These are phyloP conservation scores for Monsonia emarginata DNA, from an alignment of 441 rosid genomes.

Conservation along the genomic window DNA sequence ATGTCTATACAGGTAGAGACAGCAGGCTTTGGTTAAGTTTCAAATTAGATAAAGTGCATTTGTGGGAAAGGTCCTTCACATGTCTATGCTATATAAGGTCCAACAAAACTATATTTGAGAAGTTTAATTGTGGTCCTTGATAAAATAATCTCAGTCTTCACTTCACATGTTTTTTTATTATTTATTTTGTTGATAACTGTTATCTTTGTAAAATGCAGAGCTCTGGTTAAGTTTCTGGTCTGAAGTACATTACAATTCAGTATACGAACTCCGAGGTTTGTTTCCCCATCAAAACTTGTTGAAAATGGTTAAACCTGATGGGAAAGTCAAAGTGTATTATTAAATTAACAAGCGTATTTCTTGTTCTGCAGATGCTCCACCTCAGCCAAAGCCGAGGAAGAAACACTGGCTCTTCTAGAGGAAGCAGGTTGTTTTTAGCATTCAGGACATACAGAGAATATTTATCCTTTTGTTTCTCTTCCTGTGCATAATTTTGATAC, in stretches of 20 bases:
- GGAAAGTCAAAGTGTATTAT: not conserved
- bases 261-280: conserved; percentile 71
- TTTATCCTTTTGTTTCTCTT: not conserved
- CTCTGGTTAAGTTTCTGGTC: conserved; percentile 98
- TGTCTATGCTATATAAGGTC: not conserved
- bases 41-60: not conserved
- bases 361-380: conserved; percentile 51
- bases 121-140: not conserved
- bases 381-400: conserved; percentile 64
- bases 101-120: not conserved
- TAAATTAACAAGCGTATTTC: not conserved
- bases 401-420: conserved; percentile 86
- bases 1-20: not conserved
- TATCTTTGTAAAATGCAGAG: conserved; percentile 41
- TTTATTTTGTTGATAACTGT: not conserved
- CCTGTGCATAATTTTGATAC: conserved; percentile 10
- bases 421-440: conserved; percentile 14
- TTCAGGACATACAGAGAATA: not conserved
- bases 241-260: conserved; percentile 92
- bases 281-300: conserved; percentile 3
- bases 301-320: not conserved
- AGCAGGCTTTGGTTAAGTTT: not conserved
- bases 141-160: not conserved
- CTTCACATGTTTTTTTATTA: not conserved
- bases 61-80: not conserved